Base-by-base conservation (phyloP, 805 yeast genomes). In the Metschnikowia lochheadii region DNA sequence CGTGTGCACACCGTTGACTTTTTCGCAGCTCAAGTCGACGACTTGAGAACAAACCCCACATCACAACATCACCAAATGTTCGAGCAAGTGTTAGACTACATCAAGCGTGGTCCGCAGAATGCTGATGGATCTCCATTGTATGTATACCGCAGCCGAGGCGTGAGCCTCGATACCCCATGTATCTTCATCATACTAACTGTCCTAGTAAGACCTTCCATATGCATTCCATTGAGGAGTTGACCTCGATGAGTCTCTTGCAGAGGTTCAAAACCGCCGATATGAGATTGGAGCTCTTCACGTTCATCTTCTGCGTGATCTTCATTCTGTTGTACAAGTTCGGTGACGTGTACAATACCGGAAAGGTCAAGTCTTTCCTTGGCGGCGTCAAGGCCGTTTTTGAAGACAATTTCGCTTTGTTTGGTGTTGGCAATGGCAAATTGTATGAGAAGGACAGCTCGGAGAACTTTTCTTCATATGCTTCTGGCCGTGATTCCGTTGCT, bases 401-500 rank as follows among this genome's bases (percentile, higher is more conserved):
- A 40, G 77, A 78, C 37, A 85, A 91, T 65, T 94, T 94, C 65
- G 81, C 76, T 60, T 90, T 86, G 64, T 91, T 85, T 52, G 96
- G 96, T 54, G 80, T 77, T 34, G 62, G 73, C 6, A 50, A 62
- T 37, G 70, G 68, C 20, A 65, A 73, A 50, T 68, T 81, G 60
- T 74, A 76, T 55, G 73, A 83, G 57, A 77, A 80, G 65, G 95
- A 86, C 63, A 79, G 82, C 44, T 72, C 83, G 23, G 83, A 85
- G 59, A 72, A 76, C 52, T 89, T 69, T 67, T 69, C 78, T 74
- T 75, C 87, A 35, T 94, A 89, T 65, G 96, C 97, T 40, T 80
- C 96, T 50, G 99, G 99, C 54, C 84, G 99, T 67, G 73, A 81
- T 52, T 85, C 89, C 66, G 78, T 94, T 53, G 82, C 82, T 53